These are phyloP conservation scores for Sporothrix brunneoviolacea DNA, from an alignment of 2,329 filamentous ascomycete genomes.

Conservation along the genomic window DNA sequence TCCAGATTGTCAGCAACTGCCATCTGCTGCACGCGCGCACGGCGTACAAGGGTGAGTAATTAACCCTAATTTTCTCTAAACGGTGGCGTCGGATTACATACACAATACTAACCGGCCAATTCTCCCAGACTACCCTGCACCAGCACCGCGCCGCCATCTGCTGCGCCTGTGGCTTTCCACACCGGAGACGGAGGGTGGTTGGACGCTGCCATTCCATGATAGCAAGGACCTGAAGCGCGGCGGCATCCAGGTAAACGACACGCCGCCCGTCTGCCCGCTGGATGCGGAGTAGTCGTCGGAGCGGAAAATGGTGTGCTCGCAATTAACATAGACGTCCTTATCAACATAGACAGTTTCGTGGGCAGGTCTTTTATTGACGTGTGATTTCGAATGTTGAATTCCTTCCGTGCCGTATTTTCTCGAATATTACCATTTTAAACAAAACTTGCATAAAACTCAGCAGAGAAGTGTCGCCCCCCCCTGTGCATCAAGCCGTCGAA, in stretches of 20 bases:
- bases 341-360: too few relatives aligned
- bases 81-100: constrained; percentile 6
- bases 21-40: constrained; percentile 79
- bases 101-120: too few relatives aligned
- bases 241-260: constrained; percentile 82
- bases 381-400: too few relatives aligned
- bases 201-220: constrained; percentile 77
- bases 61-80: too few relatives aligned
- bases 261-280: constrained; percentile 63
- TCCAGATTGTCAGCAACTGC: constrained; percentile 77
- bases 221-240: constrained; percentile 78
- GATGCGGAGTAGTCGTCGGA: constrained; percentile 78
- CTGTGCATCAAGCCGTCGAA: too few relatives aligned
- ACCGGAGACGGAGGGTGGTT: constrained; percentile 75
- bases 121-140: constrained; percentile 52
- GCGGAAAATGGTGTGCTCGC: background rate
- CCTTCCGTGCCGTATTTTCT: too few relatives aligned
- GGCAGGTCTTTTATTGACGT: too few relatives aligned
- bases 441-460: too few relatives aligned
- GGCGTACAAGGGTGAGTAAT: constrained; percentile 54
- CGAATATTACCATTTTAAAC: too few relatives aligned
- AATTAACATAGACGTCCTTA: background rate
- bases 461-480: too few relatives aligned
- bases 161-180: constrained; percentile 81
- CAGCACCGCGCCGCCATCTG: constrained; percentile 65